A percentile compares a stretch with the other conserved stretches of the same genome.
These are phyloP conservation scores for Cadophora luteo-olivacea DNA, from an alignment of 2,329 filamentous ascomycete species.

Conservation along the genomic window DNA sequence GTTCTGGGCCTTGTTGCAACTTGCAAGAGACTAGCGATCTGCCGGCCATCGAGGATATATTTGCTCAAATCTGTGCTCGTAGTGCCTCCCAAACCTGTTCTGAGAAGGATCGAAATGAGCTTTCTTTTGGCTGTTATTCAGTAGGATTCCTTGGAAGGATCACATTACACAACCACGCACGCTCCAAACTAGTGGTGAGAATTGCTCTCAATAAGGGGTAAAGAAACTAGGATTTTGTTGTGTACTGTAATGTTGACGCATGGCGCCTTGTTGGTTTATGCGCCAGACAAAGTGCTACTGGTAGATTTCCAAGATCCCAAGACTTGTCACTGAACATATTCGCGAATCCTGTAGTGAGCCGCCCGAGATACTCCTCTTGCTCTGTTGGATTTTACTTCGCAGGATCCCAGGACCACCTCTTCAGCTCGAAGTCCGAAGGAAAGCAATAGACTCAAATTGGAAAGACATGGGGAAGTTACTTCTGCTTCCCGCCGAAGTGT, in stretches of 20 bases:
- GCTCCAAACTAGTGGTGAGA: neutral
- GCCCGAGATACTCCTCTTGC: too few species aligned
- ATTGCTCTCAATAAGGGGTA: neutral
- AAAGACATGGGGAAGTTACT: neutral
- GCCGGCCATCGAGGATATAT: neutral
- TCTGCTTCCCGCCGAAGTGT: constrained; percentile 5
- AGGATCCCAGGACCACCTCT: too few species aligned
- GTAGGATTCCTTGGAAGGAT: neutral
- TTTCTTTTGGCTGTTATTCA: neutral
- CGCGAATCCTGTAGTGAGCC: neutral
- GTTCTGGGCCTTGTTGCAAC: neutral
- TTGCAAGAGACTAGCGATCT: neutral
- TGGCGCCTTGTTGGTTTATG: neutral
- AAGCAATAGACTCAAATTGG: neutral
- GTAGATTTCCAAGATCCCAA: neutral
- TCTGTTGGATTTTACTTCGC: too few species aligned
- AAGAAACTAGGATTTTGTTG: neutral
- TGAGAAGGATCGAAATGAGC: neutral
- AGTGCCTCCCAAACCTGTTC: neutral
- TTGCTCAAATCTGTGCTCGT: neutral
- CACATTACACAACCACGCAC: neutral
- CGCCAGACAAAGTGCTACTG: neutral
- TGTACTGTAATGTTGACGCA: neutral
- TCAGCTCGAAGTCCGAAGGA: neutral
- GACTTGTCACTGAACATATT: neutral